Base-by-base conservation (phyloP, 805 yeast genomes). In the Candida xyloterini region DNA sequence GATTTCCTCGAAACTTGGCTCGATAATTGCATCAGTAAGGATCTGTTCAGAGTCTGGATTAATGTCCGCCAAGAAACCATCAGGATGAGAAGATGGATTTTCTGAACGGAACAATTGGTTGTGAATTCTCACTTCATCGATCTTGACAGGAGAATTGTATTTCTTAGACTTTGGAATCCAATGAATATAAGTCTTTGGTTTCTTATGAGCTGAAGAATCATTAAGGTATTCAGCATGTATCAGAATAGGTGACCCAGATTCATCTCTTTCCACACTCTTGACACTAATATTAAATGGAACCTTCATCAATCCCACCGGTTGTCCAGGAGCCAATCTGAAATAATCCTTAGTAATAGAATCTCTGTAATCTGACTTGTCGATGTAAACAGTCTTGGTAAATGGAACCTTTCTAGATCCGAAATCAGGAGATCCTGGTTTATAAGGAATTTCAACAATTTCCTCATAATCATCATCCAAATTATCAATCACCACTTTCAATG, bases 101-200 rank as follows among this genome's bases (percentile, higher is more conserved):
- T 93, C 98, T 37, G 91, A 81, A 47, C 79, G 78, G 76, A 93
- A 93, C 50, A 93, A 70, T 60, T 80, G 91, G 58, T 87, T 85
- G 67, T 91, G 89, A 47, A 87, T 73, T 65, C 98, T 80, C 18
- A 90, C 84, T 65, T 93, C 95, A 22, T 72, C 63, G 41, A 93
- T 62, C 38, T 64, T 64, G 33, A 84, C 70, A 4, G 91, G 90
- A 8, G 88, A 79, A 29, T 68, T 66, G 53, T 77, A 69, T 44
- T 76, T 74, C 23, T 69, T 66, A 15, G 81, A 70, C 47, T 79
- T 78, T 36, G 96, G 95, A 36, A 93, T 81, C 99, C 99, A 93
- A 68, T 93, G 99, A 57, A 93, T 89, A 60, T 73, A 93, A 8
- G 99, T 90, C 77, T 91, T 93, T 58, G 99, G 99, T 60, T 86